Evolutionary conservation across 768 basidiomycete species (phyloP).

Genomic region (Rhizopogon vinicolor): DNA sequence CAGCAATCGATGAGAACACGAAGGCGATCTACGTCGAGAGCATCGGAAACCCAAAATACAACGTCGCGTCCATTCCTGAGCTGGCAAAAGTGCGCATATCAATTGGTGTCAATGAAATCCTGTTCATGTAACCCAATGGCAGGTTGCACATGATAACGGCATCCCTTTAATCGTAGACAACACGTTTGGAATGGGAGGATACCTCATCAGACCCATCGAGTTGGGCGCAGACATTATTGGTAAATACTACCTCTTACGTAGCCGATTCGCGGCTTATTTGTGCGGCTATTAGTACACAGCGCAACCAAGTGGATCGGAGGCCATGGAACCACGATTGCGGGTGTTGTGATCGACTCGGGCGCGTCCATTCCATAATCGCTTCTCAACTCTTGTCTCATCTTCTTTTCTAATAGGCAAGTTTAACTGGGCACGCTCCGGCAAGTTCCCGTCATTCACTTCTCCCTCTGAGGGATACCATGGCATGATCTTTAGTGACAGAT

Average conservation of each 20-base stretch:
- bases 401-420: conserved; percentile 40
- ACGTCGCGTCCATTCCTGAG: conserved; percentile 49
- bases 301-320: conserved; percentile 69
- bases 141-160: conserved; percentile 56
- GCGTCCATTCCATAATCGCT: conserved; percentile 11
- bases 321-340: conserved; percentile 64
- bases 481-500: conserved; percentile 42
- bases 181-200: conserved; percentile 60
- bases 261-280: neutral
- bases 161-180: conserved; percentile 67
- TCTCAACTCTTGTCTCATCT: neutral
- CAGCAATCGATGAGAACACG: conserved; percentile 55
- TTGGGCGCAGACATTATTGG: conserved; percentile 55
- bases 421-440: conserved; percentile 47
- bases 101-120: neutral
- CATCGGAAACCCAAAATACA: conserved; percentile 60
- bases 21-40: conserved; percentile 56
- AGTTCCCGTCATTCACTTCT: conserved; percentile 53
- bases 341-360: conserved; percentile 59
- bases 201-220: conserved; percentile 48
- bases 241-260: conserved; percentile 10
- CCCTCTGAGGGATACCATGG: conserved; percentile 58
- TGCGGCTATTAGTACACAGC: conserved; percentile 36
- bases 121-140: neutral
- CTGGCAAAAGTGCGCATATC: conserved; percentile 41